Percentiles rank a stretch among this genome's conserved stretches.
These are phyloP conservation scores for Colletotrichum falcatum DNA, from an alignment of 2,329 filamentous ascomycete genomes.

Conservation along the genomic window DNA sequence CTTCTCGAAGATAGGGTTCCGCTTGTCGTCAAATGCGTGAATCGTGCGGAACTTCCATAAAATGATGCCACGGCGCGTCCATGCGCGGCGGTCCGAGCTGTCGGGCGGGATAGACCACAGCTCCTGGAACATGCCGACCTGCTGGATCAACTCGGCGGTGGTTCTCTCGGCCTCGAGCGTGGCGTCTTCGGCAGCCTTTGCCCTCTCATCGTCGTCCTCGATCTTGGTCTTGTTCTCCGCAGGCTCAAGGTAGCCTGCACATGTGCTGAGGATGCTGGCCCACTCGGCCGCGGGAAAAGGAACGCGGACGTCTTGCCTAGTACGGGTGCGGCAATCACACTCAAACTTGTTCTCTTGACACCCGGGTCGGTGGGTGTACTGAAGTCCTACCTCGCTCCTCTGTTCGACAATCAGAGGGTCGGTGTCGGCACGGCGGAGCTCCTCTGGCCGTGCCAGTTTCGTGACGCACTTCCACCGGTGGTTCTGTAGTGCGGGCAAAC, in stretches of 20 bases:
- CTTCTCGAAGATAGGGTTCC: constrained; percentile 55
- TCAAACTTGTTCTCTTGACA: constrained; percentile 60
- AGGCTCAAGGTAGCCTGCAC: constrained; percentile 60
- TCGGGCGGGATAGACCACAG: constrained; percentile 67
- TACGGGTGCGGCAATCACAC: constrained; percentile 63
- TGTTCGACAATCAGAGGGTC: constrained; percentile 58
- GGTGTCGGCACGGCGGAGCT: constrained; percentile 59
- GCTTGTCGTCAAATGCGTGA: constrained; percentile 59
- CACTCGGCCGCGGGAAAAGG: constrained; percentile 70
- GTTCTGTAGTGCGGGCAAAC: constrained; percentile 64
- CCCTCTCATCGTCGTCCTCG: constrained; percentile 44
- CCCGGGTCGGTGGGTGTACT: constrained; percentile 61
- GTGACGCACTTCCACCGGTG: constrained; percentile 73
- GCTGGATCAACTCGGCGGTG: constrained; percentile 64
- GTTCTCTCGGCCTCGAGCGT: constrained; percentile 44
- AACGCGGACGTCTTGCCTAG: constrained; percentile 64
- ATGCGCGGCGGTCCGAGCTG: constrained; percentile 51
- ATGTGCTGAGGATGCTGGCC: constrained; percentile 69
- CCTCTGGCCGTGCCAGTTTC: constrained; percentile 66
- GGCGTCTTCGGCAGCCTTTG: constrained; percentile 42
- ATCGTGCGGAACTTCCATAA: constrained; percentile 73
- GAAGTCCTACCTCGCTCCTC: constrained; percentile 63
- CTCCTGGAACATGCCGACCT: constrained; percentile 76
- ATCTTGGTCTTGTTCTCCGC: constrained; percentile 42
- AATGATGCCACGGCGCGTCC: constrained; percentile 70